Evolutionary conservation across 495 filamentous ascomycete species (phyloP).

Genomic region (Aspergillus carlsbadensis): DNA sequence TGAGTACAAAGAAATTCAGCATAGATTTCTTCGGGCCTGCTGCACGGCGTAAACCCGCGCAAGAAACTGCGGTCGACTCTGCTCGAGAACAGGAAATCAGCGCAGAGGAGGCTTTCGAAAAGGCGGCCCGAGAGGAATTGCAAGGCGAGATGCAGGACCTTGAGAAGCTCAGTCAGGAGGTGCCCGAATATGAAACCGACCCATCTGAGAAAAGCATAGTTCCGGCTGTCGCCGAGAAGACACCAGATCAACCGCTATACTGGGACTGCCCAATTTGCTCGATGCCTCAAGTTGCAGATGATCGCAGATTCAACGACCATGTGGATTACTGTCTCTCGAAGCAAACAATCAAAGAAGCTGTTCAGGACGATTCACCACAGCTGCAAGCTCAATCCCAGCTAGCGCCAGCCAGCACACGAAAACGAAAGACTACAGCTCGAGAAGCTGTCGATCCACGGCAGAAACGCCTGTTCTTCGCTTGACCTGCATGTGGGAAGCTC

Average conservation of each 20-base stretch:
- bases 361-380: slow-evolving; percentile 46
- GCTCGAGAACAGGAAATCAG: slow-evolving; percentile 61
- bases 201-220: background rate
- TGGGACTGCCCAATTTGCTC: slow-evolving; percentile 91
- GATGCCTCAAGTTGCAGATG: slow-evolving; percentile 69
- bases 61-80: background rate
- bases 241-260: slow-evolving; percentile 37
- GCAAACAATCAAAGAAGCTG: slow-evolving; percentile 79
- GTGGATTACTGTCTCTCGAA: slow-evolving; percentile 90
- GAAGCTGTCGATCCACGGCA: slow-evolving; percentile 31
- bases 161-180: slow-evolving; percentile 63
- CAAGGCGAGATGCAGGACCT: slow-evolving; percentile 65
- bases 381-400: background rate
- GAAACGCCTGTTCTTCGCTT: slow-evolving; percentile 41
- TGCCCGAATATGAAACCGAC: slow-evolving; percentile 14
- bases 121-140: slow-evolving; percentile 59
- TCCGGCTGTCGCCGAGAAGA: background rate
- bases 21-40: slow-evolving; percentile 76
- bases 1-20: slow-evolving; percentile 76
- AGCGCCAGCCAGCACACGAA: slow-evolving; percentile 19
- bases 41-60: slow-evolving; percentile 18
- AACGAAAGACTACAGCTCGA: slow-evolving; percentile 31
- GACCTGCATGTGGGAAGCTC: slow-evolving; percentile 7
- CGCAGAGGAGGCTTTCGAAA: slow-evolving; percentile 69
- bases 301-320: slow-evolving; percentile 84